phyloP scores from a whole-genome alignment of 2,329 filamentous ascomycete species.

The Fusarium verrucosum region DNA sequence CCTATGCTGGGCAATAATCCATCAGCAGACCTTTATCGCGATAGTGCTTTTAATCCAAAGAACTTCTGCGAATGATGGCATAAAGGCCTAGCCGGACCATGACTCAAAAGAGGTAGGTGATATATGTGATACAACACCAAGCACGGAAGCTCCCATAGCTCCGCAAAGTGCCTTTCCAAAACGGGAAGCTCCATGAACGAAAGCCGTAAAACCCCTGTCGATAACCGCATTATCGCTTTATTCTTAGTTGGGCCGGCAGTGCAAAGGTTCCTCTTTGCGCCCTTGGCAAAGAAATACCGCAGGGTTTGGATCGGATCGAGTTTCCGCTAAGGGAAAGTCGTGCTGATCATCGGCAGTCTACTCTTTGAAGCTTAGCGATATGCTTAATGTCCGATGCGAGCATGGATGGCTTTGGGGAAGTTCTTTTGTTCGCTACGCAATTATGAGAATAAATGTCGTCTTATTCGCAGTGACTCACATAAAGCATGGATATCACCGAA shows the following conservation, averaged over 20 bases:
- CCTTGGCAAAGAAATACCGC: background rate
- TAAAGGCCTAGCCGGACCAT: slow-evolving; percentile 7
- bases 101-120: slow-evolving; percentile 34
- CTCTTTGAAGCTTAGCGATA: slow-evolving; percentile 10
- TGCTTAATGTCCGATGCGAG: slow-evolving; percentile 19
- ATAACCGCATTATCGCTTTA: slow-evolving; percentile 16
- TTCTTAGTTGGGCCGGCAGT: slow-evolving; percentile 19
- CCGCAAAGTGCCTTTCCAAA: slow-evolving; percentile 22
- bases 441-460: background rate
- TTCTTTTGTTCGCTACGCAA: background rate
- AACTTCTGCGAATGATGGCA: slow-evolving; percentile 31
- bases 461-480: no score
- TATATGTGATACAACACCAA: slow-evolving; percentile 26
- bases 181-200: slow-evolving; percentile 17
- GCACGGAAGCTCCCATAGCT: slow-evolving; percentile 34
- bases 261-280: slow-evolving; percentile 28
- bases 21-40: background rate
- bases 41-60: background rate
- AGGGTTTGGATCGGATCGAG: background rate
- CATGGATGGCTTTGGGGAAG: background rate
- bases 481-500: no score
- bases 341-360: slow-evolving; percentile 12
- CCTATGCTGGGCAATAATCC: background rate
- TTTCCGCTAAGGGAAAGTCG: slow-evolving; percentile 21
- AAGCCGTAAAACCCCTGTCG: background rate